Evolutionary conservation across 2,329 filamentous ascomycete species (phyloP).

Genomic region (Talaromyces pinophilus): DNA sequence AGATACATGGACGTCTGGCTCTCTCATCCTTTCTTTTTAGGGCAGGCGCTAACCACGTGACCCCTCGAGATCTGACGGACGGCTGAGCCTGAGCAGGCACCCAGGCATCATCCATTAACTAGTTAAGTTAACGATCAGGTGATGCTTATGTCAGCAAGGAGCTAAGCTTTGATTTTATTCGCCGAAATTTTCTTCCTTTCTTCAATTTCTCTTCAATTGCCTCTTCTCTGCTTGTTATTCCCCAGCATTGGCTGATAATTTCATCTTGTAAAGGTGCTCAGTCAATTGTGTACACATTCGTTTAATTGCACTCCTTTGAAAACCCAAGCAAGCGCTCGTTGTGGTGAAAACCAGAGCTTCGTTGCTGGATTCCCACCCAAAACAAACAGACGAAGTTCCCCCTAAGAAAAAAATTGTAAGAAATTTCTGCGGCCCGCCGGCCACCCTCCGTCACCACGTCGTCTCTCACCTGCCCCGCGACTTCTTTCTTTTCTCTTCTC

Average conservation of each 20-base stretch:
- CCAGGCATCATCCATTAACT: too few relatives aligned
- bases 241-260: neutral
- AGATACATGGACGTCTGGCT: neutral
- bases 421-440: conserved; percentile 26
- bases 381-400: conserved; percentile 5
- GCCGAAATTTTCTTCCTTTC: conserved; percentile 12
- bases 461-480: conserved; percentile 30
- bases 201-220: neutral
- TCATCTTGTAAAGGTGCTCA: neutral
- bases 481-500: conserved; percentile 58
- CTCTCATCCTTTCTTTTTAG: neutral
- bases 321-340: neutral
- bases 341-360: conserved; percentile 12
- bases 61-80: neutral
- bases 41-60: conserved; percentile 4
- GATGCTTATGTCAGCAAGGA: neutral
- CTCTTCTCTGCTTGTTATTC: neutral
- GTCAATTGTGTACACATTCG: conserved; percentile 9
- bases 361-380: conserved; percentile 11
- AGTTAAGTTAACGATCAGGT: too few relatives aligned
- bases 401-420: conserved; percentile 3
- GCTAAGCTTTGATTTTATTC: conserved; percentile 16
- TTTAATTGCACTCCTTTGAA: conserved; percentile 2
- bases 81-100: too few relatives aligned
- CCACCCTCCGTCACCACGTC: conserved; percentile 37